Base-by-base conservation (phyloP, 1,284 basidiomycete genomes). In the Microbotryum violaceum region DNA sequence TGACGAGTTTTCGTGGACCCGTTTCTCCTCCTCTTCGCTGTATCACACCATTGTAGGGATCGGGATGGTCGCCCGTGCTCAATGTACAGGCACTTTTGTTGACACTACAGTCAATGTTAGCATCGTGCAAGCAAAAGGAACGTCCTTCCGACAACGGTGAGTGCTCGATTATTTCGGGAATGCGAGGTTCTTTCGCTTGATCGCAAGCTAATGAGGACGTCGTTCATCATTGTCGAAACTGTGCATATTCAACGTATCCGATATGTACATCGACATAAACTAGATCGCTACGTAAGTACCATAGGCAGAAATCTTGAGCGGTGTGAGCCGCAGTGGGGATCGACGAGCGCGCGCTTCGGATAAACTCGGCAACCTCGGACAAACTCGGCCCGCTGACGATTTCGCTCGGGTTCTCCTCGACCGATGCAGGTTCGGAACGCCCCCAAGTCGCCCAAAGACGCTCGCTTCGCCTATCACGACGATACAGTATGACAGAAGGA, bases 31-130 rank as follows among this genome's bases (percentile, higher is more conserved):
- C 25, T 9, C 6, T 44, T 29, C 27, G 20, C 6, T 5, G 7
- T 6, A 25, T 16, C 20, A 10, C 10, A 20, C 8, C 37, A 10
- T 3, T 33, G 16, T 12, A 27, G 42, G 16, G 25, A 49, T 18
- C 57, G 72, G 66, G 64, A 1, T 65, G 64, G 66, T 61, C 58
- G 1, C 64, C 66, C 0, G 77, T 77, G 0, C 65, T 78, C 21
- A 78, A 74, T 42, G 74, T 75, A 7, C 70, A 75, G 8, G 69
- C 74, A 7, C 68, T 78, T 5, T 75, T 76, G 59, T 72, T 78
- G 23, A 77, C 77, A 1, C 74, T 78, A 71, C 77, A 78, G 63
- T 74, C 71, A 10, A 78, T 78, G 77, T 68, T 78, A 6, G 77
- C 77, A 4, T 75, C 74, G 2, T 68, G 68, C 56, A 68, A 64